A percentile compares a stretch with the other conserved stretches of the same genome.
These are phyloP conservation scores for Pascua sp. DNA, from an alignment of 1,284 basidiomycete species.

Conservation along the genomic window DNA sequence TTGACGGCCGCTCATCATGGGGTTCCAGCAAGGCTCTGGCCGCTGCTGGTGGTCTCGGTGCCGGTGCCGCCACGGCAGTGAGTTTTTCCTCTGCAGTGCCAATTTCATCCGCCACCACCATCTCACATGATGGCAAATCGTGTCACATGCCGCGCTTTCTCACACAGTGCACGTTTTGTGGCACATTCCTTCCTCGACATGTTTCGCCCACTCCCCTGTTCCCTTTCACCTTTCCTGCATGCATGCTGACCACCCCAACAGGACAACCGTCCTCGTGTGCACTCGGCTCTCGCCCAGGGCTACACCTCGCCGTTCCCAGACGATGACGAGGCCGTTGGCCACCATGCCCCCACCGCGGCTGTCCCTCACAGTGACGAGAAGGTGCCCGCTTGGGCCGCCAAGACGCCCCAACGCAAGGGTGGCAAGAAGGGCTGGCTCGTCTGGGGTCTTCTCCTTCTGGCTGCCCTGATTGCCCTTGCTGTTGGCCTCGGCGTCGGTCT, in stretches of 20 bases:
- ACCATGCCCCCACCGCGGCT: conserved; percentile 30
- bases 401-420: conserved; percentile 11
- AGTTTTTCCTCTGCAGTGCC: conserved; percentile 6
- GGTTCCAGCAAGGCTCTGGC: conserved; percentile 24
- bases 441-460: conserved; percentile 22
- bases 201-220: neutral
- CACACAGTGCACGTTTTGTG: neutral
- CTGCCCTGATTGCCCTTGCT: conserved; percentile 28
- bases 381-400: conserved; percentile 31
- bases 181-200: too few relatives aligned
- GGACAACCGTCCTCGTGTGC: conserved; percentile 20
- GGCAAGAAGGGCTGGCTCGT: conserved; percentile 37
- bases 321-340: conserved; percentile 34
- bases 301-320: conserved; percentile 24
- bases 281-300: conserved; percentile 28
- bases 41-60: conserved; percentile 19
- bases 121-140: neutral
- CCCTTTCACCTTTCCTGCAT: neutral
- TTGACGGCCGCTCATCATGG: conserved; percentile 14
- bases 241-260: neutral
- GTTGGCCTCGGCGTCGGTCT: conserved; percentile 46
- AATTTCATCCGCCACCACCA: neutral
- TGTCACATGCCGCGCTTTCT: neutral
- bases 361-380: conserved; percentile 29
- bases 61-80: conserved; percentile 24